These are phyloP conservation scores for Rhizopus stolonifer DNA, from an alignment of 371 early-diverging fungal species.

Conservation along the genomic window DNA sequence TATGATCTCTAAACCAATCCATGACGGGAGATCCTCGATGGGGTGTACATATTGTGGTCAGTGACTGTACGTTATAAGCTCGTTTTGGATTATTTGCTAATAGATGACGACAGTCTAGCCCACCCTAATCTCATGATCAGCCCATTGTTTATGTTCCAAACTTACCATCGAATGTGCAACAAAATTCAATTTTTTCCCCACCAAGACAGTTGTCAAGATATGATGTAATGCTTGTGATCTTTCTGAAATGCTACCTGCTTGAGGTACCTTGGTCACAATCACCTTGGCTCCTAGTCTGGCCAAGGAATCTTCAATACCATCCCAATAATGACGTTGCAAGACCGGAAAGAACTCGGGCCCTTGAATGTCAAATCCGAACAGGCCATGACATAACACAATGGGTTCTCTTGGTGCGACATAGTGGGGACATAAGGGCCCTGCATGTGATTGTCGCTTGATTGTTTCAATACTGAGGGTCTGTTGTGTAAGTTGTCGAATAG, in stretches of 20 bases:
- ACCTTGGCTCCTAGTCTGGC: conserved; percentile 81
- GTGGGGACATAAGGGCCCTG: conserved; percentile 28
- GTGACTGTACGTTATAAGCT: conserved; percentile 65
- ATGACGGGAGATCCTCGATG: conserved; percentile 89
- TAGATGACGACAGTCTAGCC: conserved; percentile 85
- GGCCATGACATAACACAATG: conserved; percentile 88
- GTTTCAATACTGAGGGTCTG: not conserved
- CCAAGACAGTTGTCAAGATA: conserved; percentile 56
- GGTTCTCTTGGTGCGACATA: conserved; percentile 79
- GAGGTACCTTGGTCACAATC: conserved; percentile 76
- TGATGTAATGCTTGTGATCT: conserved; percentile 78
- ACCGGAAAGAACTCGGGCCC: conserved; percentile 76
- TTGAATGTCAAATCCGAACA: conserved; percentile 86
- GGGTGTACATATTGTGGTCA: conserved; percentile 91
- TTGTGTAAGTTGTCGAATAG: conserved; percentile 2
- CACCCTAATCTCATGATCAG: conserved; percentile 64
- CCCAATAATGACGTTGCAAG: conserved; percentile 89
- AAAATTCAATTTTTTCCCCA: conserved; percentile 73
- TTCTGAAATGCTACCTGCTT: conserved; percentile 75
- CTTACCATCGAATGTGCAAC: conserved; percentile 89
- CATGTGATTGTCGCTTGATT: conserved; percentile 15
- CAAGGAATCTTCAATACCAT: conserved; percentile 79
- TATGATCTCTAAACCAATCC: conserved; percentile 86
- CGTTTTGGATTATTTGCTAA: conserved; percentile 71
- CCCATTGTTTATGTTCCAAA: not conserved